These are phyloP conservation scores for Phialocephala subalpina DNA, from an alignment of 2,329 filamentous ascomycete species.

Conservation along the genomic window DNA sequence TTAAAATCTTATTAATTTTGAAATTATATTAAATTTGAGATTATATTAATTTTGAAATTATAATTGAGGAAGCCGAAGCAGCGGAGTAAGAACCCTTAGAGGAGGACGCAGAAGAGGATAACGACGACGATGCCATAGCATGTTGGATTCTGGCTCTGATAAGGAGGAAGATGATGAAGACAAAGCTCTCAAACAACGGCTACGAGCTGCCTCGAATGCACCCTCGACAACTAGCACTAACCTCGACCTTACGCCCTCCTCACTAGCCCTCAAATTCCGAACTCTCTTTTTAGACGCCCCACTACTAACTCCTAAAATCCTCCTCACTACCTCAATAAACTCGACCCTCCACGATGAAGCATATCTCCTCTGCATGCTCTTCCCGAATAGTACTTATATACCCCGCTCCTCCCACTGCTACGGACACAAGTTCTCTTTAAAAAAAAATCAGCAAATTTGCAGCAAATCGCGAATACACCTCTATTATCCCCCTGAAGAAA, in stretches of 20 bases:
- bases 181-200: constrained; percentile 47
- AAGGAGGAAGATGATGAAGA: constrained; percentile 50
- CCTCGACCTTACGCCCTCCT: constrained; percentile 68
- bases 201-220: constrained; percentile 49
- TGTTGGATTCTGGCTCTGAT: constrained; percentile 67
- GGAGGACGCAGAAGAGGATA: constrained; percentile 54
- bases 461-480: constrained; percentile 80
- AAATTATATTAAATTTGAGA: too few relatives aligned
- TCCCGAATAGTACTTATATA: constrained; percentile 85
- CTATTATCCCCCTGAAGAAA: constrained; percentile 86
- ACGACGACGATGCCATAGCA: constrained; percentile 78
- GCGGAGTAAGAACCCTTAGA: constrained; percentile 52
- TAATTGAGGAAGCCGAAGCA: constrained; percentile 58
- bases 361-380: constrained; percentile 77
- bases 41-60: too few relatives aligned
- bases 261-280: constrained; percentile 67
- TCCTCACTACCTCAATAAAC: constrained; percentile 91
- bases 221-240: constrained; percentile 69
- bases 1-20: too few relatives aligned
- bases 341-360: constrained; percentile 88
- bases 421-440: constrained; percentile 88
- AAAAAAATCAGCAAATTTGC: constrained; percentile 91
- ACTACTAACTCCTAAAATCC: constrained; percentile 77
- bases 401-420: constrained; percentile 84
- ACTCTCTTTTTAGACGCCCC: constrained; percentile 67